Evolutionary conservation across 768 basidiomycete species (phyloP).

Genomic region (Amyloporia xantha): DNA sequence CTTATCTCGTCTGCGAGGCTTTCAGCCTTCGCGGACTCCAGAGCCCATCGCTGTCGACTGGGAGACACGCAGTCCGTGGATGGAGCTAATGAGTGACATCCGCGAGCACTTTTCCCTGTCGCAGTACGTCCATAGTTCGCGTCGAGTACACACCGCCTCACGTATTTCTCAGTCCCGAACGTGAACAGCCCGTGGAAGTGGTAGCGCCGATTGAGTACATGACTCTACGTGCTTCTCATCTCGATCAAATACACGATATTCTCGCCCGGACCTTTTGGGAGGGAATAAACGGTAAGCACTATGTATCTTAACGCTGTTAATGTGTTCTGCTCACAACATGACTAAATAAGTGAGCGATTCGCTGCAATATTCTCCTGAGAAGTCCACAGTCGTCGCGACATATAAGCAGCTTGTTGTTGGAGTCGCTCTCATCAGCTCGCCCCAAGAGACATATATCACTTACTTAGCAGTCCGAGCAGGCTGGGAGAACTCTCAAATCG

Average conservation of each 20-base stretch:
- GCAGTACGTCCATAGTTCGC: slow-evolving; percentile 39
- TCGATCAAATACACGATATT: slow-evolving; percentile 67
- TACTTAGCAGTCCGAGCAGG: slow-evolving; percentile 74
- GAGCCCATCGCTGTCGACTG: slow-evolving; percentile 59
- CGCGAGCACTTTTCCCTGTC: slow-evolving; percentile 53
- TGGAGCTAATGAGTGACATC: slow-evolving; percentile 67
- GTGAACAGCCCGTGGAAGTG: slow-evolving; percentile 35
- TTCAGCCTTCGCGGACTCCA: slow-evolving; percentile 19
- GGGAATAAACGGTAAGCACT: slow-evolving; percentile 59
- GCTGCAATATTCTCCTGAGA: slow-evolving; percentile 60
- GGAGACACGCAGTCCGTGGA: slow-evolving; percentile 69
- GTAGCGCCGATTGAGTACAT: slow-evolving; percentile 57
- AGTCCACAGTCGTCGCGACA: slow-evolving; percentile 67
- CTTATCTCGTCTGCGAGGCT: slow-evolving; percentile 53
- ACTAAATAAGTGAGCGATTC: slow-evolving; percentile 56
- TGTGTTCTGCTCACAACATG: background rate
- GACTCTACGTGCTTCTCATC: slow-evolving; percentile 49
- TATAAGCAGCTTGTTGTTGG: slow-evolving; percentile 71
- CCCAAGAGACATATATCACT: slow-evolving; percentile 76
- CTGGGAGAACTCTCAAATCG: slow-evolving; percentile 77
- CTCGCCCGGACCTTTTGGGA: slow-evolving; percentile 67
- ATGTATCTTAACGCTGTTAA: background rate
- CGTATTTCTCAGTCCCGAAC: slow-evolving; percentile 41
- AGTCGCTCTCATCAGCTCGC: slow-evolving; percentile 69
- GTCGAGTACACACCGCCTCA: background rate